Conservation (phyloP, 352 stramenopile species). For the Phytopythium delawarense region DNA sequence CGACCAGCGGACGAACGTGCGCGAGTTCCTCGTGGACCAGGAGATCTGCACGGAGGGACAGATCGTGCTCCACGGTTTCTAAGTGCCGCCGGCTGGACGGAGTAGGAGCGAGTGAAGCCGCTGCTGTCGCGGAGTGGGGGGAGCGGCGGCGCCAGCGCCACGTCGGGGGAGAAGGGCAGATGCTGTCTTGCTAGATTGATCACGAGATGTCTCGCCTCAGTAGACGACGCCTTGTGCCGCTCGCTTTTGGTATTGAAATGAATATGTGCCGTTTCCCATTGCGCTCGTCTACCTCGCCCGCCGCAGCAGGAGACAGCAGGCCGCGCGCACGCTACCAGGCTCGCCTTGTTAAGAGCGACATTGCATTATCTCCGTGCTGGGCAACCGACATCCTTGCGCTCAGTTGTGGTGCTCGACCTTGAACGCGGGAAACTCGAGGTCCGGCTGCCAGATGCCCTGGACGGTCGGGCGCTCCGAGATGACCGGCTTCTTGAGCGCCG, state of each 20-base stretch:
- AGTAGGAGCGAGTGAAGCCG: not conserved
- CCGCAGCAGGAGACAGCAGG: not conserved
- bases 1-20: constrained; percentile 99
- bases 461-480: constrained; percentile 77
- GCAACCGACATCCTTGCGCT: not conserved
- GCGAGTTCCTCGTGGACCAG: constrained; percentile 98
- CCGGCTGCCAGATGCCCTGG: constrained; percentile 86
- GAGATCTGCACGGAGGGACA: constrained; percentile 97
- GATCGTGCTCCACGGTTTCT: constrained; percentile 98
- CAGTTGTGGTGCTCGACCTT: constrained; percentile 60
- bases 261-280: constrained; percentile 8
- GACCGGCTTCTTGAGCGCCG: constrained; percentile 77
- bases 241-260: constrained; percentile 5
- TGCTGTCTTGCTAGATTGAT: not conserved
- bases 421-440: constrained; percentile 83
- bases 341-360: not conserved
- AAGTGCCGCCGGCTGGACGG: constrained; percentile 31
- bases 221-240: constrained; percentile 4
- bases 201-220: constrained; percentile 3
- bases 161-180: not conserved
- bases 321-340: not conserved
- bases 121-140: not conserved
- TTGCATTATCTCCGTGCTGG: not conserved
- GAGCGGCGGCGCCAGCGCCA: not conserved
- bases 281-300: not conserved